These are phyloP conservation scores for Phytophthora pisi DNA, from an alignment of 352 stramenopile genomes.

Conservation along the genomic window DNA sequence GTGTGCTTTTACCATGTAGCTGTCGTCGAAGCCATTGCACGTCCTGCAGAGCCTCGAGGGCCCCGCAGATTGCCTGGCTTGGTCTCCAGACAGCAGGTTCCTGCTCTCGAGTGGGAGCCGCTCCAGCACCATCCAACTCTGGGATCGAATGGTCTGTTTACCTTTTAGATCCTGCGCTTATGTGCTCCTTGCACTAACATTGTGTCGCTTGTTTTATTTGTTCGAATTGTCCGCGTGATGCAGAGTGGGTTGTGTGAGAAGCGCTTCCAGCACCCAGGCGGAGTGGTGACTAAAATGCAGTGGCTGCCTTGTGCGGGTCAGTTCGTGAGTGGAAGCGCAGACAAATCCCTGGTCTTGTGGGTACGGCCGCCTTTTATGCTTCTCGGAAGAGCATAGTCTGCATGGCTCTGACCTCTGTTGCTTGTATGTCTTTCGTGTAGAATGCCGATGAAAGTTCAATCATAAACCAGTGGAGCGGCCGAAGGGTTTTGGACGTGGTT, in stretches of 20 bases:
- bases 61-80: slow-evolving; percentile 61
- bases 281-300: slow-evolving; percentile 52
- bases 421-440: slow-evolving; percentile 25
- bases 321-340: slow-evolving; percentile 72
- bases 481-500: slow-evolving; percentile 60
- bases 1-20: not conserved
- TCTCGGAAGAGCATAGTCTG: not conserved
- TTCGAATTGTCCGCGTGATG: not conserved
- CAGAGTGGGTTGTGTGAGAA: slow-evolving; percentile 59
- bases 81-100: slow-evolving; percentile 64
- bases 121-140: slow-evolving; percentile 69
- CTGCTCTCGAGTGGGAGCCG: slow-evolving; percentile 63
- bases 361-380: slow-evolving; percentile 34
- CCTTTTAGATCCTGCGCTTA: not conserved
- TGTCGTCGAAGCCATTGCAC: slow-evolving; percentile 41
- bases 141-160: slow-evolving; percentile 52
- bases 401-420: slow-evolving; percentile 1
- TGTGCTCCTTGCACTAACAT: not conserved
- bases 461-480: slow-evolving; percentile 72
- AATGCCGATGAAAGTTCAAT: slow-evolving; percentile 58
- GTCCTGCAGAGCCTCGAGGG: slow-evolving; percentile 55
- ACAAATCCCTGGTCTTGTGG: slow-evolving; percentile 81
- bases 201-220: not conserved
- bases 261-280: slow-evolving; percentile 60
- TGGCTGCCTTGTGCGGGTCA: slow-evolving; percentile 66